Percentiles rank a stretch among this genome's conserved stretches.
Evolutionary conservation across 1,284 basidiomycete genomes (phyloP).

Genomic region (Hypsizygus ulmarius): DNA sequence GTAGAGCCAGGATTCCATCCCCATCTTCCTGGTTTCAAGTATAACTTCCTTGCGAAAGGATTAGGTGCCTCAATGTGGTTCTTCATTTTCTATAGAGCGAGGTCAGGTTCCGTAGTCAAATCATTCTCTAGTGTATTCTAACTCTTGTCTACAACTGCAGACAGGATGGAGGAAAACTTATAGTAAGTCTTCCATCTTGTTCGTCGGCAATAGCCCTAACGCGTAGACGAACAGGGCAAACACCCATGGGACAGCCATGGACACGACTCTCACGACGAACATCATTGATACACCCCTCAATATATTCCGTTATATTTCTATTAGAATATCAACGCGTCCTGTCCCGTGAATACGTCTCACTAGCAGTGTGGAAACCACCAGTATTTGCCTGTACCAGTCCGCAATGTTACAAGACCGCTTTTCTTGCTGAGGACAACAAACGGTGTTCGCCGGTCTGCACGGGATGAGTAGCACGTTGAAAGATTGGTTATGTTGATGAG

Average conservation of each 20-base stretch:
- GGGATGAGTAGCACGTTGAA: no score
- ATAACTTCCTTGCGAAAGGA: slow-evolving; percentile 79
- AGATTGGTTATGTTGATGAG: no score
- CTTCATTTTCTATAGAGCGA: slow-evolving; percentile 93
- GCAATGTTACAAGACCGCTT: no score
- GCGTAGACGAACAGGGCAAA: slow-evolving; percentile 42
- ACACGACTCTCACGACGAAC: slow-evolving; percentile 41
- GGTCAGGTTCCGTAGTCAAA: slow-evolving; percentile 53
- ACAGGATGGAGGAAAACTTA: slow-evolving; percentile 70
- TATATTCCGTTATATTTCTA: no score
- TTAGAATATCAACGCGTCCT: no score
- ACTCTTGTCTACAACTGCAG: slow-evolving; percentile 32
- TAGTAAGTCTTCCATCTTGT: slow-evolving; percentile 41
- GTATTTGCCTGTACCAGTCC: no score
- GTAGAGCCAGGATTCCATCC: slow-evolving; percentile 77
- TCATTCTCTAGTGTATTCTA: slow-evolving; percentile 6
- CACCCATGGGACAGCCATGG: slow-evolving; percentile 61
- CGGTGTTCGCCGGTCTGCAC: no score
- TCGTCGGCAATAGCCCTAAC: slow-evolving; percentile 10
- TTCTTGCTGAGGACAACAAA: no score
- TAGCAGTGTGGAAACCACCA: no score
- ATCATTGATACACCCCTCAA: slow-evolving; percentile 43
- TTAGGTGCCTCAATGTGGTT: slow-evolving; percentile 96
- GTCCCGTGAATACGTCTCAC: no score
- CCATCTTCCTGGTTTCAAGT: slow-evolving; percentile 74